Base-by-base conservation (phyloP, 768 basidiomycete genomes). In the Boletus sp. region DNA sequence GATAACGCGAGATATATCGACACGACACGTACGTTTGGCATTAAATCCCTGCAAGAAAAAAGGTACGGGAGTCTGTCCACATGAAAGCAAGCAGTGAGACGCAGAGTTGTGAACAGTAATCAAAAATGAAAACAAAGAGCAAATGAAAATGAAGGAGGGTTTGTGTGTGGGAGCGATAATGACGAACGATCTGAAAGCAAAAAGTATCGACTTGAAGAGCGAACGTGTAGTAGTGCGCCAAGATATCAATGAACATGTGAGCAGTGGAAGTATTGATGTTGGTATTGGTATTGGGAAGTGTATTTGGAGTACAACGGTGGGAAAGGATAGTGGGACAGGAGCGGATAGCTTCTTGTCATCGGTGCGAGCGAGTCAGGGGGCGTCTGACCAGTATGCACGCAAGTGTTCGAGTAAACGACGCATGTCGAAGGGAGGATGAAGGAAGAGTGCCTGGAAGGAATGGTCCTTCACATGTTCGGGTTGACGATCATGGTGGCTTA, bases 11-110 rank as follows among this genome's bases (percentile, higher is more conserved):
- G 50, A 53, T 52, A 55, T 46, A 44, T 54, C 40, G 17, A 58
- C 47, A 51, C 11, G 29, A 42, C 41, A 64, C 50, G 50, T 62
- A 57, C 45, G 40, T 28, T 47, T 41, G 52, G 62, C 47, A 61
- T 65, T 42, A 42, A 57, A 58, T 61, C 64, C 59, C 48, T 57
- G 55, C 54, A 67, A 54, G 58, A 39, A 37, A 42, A 37, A 47
- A 50, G 30, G 35, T 17, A 37, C 17, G 17, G 17, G 32, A 10
- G 40, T 57, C 50, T 50, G 47, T 64, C 35, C 45, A 52, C n/a
- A 24, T 49, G 35, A 54, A 52, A 48, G 45, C 48, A 45, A 47
- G 14, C 48, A 54, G 36, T 33, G 42, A 52, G 56, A 47, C 15
- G 44, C 35, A 29, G 29, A 6, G 48, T 17, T 53, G 54, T 24